phyloP scores from a whole-genome alignment of 192 early-diverging fungal species.

The Umbelopsis ramanniana region DNA sequence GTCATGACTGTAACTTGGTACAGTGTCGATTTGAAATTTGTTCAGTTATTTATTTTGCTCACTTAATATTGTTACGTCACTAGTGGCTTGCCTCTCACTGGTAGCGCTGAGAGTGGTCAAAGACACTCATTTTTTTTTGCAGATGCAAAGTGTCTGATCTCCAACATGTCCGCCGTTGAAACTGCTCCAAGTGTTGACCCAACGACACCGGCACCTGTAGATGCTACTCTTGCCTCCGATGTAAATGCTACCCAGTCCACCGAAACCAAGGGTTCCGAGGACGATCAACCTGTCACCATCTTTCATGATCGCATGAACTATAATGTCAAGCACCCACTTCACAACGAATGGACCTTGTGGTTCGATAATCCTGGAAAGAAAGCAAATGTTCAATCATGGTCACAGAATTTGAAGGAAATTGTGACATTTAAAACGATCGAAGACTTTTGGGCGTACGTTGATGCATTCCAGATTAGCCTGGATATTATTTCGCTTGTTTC shows the following conservation, averaged over 20 bases:
- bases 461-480: neutral
- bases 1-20: too few relatives aligned
- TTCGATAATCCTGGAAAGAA: constrained; percentile 87
- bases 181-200: neutral
- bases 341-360: constrained; percentile 93
- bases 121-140: neutral
- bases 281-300: constrained; percentile 49
- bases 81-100: constrained; percentile 7
- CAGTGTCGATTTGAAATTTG: neutral
- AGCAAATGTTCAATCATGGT: constrained; percentile 79
- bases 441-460: constrained; percentile 94
- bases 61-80: constrained; percentile 1
- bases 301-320: constrained; percentile 72
- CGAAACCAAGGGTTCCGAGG: constrained; percentile 17
- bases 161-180: constrained; percentile 12
- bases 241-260: constrained; percentile 4
- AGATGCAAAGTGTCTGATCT: constrained; percentile 2
- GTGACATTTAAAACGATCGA: constrained; percentile 92
- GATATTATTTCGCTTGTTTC: neutral
- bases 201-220: neutral
- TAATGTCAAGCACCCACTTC: constrained; percentile 88
- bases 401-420: constrained; percentile 84
- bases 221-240: neutral
- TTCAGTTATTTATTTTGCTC: neutral
- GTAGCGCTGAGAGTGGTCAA: neutral